Percentiles rank a stretch among this genome's conserved stretches.
Conservation (phyloP, 768 basidiomycete genomes). For the Pholiota conissans region DNA sequence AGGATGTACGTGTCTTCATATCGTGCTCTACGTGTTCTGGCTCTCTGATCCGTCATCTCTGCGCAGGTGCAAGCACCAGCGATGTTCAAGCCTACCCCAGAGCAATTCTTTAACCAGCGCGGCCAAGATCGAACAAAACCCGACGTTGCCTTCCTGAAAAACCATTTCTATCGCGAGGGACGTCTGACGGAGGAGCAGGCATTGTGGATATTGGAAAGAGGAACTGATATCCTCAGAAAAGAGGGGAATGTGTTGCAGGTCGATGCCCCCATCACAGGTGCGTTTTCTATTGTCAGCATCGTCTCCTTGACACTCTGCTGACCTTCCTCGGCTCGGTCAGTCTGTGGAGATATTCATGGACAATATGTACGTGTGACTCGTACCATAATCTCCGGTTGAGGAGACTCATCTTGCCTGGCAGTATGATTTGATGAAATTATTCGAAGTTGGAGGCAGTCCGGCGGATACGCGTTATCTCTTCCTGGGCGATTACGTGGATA, state of each 20-base stretch:
- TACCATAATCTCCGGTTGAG: neutral
- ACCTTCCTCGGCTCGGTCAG: conserved; percentile 35
- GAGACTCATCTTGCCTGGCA: conserved; percentile 28
- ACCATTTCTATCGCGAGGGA: conserved; percentile 98
- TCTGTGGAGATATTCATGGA: conserved; percentile 98
- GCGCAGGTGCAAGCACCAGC: conserved; percentile 95
- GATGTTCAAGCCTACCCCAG: conserved; percentile 86
- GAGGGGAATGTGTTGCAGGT: conserved; percentile 93
- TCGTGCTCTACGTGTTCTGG: neutral
- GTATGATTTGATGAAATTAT: conserved; percentile 95
- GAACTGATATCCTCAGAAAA: conserved; percentile 75
- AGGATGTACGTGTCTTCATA: conserved; percentile 66
- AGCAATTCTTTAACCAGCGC: conserved; percentile 84
- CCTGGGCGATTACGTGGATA: conserved; percentile 90
- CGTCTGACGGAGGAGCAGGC: conserved; percentile 94
- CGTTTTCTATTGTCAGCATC: conserved; percentile 22
- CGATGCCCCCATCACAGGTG: conserved; percentile 97
- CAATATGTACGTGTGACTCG: conserved; percentile 81
- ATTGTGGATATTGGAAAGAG: conserved; percentile 87
- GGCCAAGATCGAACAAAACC: conserved; percentile 85
- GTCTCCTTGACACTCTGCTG: conserved; percentile 3
- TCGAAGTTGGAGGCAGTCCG: conserved; percentile 93
- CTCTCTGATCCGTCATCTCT: conserved; percentile 4
- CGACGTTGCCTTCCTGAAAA: conserved; percentile 95
- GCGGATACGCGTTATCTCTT: conserved; percentile 92